Evolutionary conservation across 1,139 yeast genomes (phyloP), one percentile per base, ranked within the genome.

Genomic region (Kodamaea alishanica): DNA sequence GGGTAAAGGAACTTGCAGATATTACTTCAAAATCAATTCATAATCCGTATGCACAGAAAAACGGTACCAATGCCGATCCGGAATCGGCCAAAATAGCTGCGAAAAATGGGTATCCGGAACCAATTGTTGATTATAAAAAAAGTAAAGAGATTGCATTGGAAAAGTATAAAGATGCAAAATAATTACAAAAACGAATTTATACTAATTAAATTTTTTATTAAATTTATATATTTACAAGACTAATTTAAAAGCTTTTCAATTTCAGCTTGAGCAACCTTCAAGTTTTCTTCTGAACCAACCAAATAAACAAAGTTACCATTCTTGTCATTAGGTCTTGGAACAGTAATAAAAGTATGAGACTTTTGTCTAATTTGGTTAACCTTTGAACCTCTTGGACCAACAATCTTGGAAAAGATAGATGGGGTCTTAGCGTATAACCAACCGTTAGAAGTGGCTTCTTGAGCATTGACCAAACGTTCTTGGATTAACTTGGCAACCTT

Each of bases 331-430:
- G 69, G 62, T 62, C 79, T 77, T 48, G 95, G 95, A 41, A 85
- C 78, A 38, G 72, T 71, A 49, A 86, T 76, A 45, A 77, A 72
- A 37, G 84, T 71, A 31, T 75, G 79, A 15, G 84, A 66, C 45
- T 73, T 67, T 31, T 67, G 67, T 63, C 95, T 79, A 43, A 87
- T 75, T 47, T 67, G 67, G 53, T 75, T 79, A 52, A 87, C 73
- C 48, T 76, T 80, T 27, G 81, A 63, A 34, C 96, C 96, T 51
- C 78, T 82, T 20, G 88, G 81, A 6, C 96, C 96, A 50, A 88
- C 75, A 36, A 87, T 70, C 59, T 73, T 75, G 42, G 84, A 75
- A 49, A 70, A 69, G n/a, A 45, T 45, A 1, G 65, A 50, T 20
- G 73, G 63, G 43, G 64, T 56, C 30, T 53, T 50, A 24, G 65